Percentiles rank a stretch among this genome's conserved stretches.
Conservation (phyloP, 2,329 filamentous ascomycete species). For the Dichotomopilus funicola region DNA sequence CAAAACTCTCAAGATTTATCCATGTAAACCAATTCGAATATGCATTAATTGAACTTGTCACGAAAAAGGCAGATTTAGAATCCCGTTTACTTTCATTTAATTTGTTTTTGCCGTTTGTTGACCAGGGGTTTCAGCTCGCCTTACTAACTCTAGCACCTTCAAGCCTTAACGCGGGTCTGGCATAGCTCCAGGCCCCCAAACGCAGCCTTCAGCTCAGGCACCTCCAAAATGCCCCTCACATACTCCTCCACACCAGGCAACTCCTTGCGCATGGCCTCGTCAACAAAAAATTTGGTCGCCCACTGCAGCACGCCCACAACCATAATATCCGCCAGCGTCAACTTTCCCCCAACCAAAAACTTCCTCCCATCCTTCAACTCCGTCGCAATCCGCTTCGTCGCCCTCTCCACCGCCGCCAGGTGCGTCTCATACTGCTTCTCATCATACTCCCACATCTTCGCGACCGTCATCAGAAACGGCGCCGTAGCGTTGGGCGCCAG, state of each 20-base stretch:
- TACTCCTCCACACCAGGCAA: conserved; percentile 30
- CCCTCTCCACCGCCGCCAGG: conserved; percentile 24
- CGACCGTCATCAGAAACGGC: conserved; percentile 24
- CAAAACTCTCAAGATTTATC: too few species aligned
- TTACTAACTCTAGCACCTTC: not conserved
- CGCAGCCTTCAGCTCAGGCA: conserved; percentile 29
- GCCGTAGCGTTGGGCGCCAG: conserved; percentile 22
- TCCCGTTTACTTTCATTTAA: too few species aligned
- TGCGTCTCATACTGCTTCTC: conserved; percentile 21
- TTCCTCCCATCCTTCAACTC: conserved; percentile 30
- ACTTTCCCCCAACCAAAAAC: conserved; percentile 32
- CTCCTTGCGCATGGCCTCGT: conserved; percentile 31
- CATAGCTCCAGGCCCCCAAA: conserved; percentile 30
- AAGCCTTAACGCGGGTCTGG: conserved; percentile 23
- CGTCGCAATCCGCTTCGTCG: conserved; percentile 27
- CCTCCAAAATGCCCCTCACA: conserved; percentile 26
- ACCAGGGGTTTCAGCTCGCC: too few species aligned
- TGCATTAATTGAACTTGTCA: too few species aligned
- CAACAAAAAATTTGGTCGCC: conserved; percentile 25
- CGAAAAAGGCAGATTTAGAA: too few species aligned
- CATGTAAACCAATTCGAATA: too few species aligned
- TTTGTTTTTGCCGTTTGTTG: too few species aligned
- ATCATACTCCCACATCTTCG: conserved; percentile 27
- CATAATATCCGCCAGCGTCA: conserved; percentile 35
- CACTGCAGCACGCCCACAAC: conserved; percentile 26